Evolutionary conservation across 2,329 filamentous ascomycete species (phyloP).

Genomic region (Ceratocystis colombiana): DNA sequence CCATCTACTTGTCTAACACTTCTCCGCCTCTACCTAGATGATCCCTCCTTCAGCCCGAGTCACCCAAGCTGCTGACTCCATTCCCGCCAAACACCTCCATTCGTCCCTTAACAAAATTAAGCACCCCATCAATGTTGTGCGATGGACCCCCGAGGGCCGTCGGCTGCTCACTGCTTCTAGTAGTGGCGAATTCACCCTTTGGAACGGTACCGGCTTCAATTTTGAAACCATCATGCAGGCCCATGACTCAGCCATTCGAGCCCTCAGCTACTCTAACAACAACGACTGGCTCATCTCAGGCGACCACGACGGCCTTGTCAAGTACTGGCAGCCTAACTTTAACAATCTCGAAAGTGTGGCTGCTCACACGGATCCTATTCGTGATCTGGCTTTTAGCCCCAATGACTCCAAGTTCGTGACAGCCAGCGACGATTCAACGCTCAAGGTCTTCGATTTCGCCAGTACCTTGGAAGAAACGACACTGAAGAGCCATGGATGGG

Average conservation of each 20-base stretch:
- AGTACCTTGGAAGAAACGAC: constrained; percentile 72
- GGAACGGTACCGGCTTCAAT: constrained; percentile 98
- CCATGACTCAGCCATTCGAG: constrained; percentile 77
- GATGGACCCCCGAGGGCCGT: constrained; percentile 94
- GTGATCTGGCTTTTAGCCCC: constrained; percentile 86
- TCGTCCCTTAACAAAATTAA: constrained; percentile 98
- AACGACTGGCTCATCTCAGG: constrained; percentile 96
- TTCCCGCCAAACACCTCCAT: constrained; percentile 90
- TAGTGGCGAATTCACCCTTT: constrained; percentile 94
- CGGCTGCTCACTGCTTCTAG: constrained; percentile 85
- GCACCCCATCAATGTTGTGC: constrained; percentile 90
- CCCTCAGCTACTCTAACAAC: constrained; percentile 80
- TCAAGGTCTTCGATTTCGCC: constrained; percentile 96
- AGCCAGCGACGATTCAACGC: constrained; percentile 80
- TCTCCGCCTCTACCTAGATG: constrained; percentile 49
- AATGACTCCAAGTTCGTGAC: constrained; percentile 95
- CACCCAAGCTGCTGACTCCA: constrained; percentile 67
- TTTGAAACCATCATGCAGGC: constrained; percentile 99
- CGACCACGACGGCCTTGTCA: constrained; percentile 88
- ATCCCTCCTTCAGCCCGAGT: constrained; percentile 69
- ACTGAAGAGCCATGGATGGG: constrained; percentile 91
- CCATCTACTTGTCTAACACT: neutral
- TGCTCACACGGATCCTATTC: constrained; percentile 78
- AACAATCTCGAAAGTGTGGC: constrained; percentile 95
- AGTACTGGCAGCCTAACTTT: constrained; percentile 99